Evolutionary conservation across 306 rosid species (phyloP).

Genomic region (Canavalia ensiformis): DNA sequence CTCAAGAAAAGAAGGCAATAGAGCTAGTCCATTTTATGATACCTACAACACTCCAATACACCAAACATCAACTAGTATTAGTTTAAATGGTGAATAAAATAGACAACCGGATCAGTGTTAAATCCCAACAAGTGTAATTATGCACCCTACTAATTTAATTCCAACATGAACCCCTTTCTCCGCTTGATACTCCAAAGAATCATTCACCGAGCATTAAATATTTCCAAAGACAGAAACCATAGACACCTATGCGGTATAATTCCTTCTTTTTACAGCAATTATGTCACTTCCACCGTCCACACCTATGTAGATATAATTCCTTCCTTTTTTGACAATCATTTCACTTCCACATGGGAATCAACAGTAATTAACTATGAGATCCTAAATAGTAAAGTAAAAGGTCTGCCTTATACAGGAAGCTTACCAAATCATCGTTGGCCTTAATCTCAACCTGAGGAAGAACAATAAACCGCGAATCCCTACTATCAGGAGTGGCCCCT

Average conservation of each 20-base stretch:
- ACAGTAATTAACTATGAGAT: conserved; percentile 33
- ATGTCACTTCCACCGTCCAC: conserved; percentile 21
- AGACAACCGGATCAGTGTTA: background rate
- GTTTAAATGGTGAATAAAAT: conserved; percentile 15
- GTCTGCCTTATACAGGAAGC: conserved; percentile 35
- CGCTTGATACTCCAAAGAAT: conserved; percentile 18
- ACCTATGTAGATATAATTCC: background rate
- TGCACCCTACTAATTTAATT: background rate
- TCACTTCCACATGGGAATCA: background rate
- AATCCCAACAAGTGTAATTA: conserved; percentile 7
- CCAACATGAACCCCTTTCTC: conserved; percentile 24
- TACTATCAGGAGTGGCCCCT: conserved; percentile 68
- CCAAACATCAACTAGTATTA: conserved; percentile 39
- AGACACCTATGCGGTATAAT: background rate
- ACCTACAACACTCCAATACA: conserved; percentile 13
- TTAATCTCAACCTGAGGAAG: conserved; percentile 95
- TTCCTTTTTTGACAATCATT: background rate
- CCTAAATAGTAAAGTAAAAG: background rate
- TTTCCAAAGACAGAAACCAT: conserved; percentile 19
- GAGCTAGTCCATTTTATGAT: background rate
- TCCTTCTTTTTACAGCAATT: conserved; percentile 7
- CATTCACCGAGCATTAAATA: conserved; percentile 10
- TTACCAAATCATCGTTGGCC: conserved; percentile 93
- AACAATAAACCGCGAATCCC: conserved; percentile 75
- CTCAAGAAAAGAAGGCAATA: background rate